phyloP scores from a whole-genome alignment of 1,139 yeast genomes.

The Barnettozyma hawaiiensis region DNA sequence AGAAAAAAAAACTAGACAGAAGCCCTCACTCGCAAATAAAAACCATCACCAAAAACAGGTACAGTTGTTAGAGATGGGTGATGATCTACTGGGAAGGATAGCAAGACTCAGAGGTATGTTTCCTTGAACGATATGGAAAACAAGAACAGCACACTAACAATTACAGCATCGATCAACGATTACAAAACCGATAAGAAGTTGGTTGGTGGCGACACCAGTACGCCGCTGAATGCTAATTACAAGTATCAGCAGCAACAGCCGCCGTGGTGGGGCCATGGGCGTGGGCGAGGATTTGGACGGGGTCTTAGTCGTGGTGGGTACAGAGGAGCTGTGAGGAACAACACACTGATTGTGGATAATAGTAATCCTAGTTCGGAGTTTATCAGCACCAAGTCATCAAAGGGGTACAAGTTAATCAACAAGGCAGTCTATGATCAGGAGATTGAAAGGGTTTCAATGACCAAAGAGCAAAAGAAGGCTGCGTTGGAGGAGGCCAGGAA shows the following conservation, averaged over 20 bases:
- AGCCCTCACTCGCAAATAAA: not conserved
- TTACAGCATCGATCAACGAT: slow-evolving; percentile 11
- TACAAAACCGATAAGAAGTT: slow-evolving; percentile 8
- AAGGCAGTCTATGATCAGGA: slow-evolving; percentile 34
- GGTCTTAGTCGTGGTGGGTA: slow-evolving; percentile 3
- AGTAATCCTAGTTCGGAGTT: slow-evolving; percentile 22
- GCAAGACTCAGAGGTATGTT: slow-evolving; percentile 13
- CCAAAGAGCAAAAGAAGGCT: slow-evolving; percentile 24
- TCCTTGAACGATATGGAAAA: not conserved
- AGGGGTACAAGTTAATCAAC: slow-evolving; percentile 37
- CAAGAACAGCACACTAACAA: not conserved
- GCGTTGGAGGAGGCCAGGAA: slow-evolving; percentile 14
- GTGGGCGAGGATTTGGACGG: slow-evolving; percentile 8
- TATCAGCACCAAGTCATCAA: slow-evolving; percentile 30
- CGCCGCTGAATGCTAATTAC: slow-evolving; percentile 8
- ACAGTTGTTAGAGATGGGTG: not conserved
- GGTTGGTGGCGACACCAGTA: slow-evolving; percentile 2
- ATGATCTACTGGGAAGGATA: not conserved
- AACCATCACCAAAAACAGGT: not conserved
- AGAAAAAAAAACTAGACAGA: not conserved
- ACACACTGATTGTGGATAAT: slow-evolving; percentile 28
- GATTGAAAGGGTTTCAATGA: slow-evolving; percentile 22
- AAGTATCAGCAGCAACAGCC: not conserved
- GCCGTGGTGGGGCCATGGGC: slow-evolving; percentile 5
- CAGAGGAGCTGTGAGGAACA: slow-evolving; percentile 23